Base-by-base conservation (phyloP, 2,329 filamentous ascomycete genomes). In the Aspergillus glaucus region DNA sequence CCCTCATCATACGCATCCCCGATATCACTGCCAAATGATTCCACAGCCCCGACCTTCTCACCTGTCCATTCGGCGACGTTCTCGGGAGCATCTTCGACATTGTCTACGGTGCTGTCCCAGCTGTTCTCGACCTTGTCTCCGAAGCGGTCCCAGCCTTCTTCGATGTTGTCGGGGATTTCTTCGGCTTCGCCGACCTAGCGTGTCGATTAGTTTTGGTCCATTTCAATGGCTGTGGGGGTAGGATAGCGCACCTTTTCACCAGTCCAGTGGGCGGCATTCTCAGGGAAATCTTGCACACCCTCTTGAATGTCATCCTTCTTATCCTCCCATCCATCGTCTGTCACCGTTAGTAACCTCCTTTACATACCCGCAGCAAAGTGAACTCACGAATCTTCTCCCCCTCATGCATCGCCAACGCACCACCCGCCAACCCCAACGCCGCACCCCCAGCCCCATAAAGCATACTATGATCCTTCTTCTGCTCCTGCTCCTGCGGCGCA, bases 401-500 rank as follows among this genome's bases (percentile, higher is more conserved):
- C 49, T 75, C 73, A 50, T 76, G 68, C 67, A 71, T 72, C 46
- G 73, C 55, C 46, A 75, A 48, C 40, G 71, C 73, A 47, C 73
- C 73, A 14, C 70, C 73, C 7, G 67, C 64, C 15, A 72, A 45
- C 4, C 74, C 74, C 1, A 67, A 68, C 17, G 63, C 72, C 3
- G 63, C 70, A 28, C 68, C 74, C 15, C 69, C 55, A 1, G 65
- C 68, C 7, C 63, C 67, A 52, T 73, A 72, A 36, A 64, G 55
- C 52, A 67, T 43, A 22, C 57, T 57, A 46, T 67, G 60, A 46
- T 60, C 55, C 49, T 66, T 60, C 50, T 66, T 52, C 45, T 54
- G 45, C 45, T 63, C 48, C 44, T 60, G 49, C 8, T 56, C 43
- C 15, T 59, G 48, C 26, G 45, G 49, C 22, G 54, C 45, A 17